Base-by-base conservation (phyloP, 2,329 filamentous ascomycete species). In the Metarhizium guizhouense region DNA sequence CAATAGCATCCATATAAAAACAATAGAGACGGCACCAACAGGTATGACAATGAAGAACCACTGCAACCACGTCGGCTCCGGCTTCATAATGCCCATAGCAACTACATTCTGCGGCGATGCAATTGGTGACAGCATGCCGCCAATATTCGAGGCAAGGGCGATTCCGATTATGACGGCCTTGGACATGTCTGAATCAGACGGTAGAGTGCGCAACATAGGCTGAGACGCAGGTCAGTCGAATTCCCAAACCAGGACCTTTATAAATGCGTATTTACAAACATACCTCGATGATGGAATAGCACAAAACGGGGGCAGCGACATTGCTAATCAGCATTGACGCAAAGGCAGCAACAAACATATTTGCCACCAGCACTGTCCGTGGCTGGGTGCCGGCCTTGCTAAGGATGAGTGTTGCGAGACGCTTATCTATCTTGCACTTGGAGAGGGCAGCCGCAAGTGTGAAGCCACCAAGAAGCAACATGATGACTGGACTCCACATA, bases 401-500 rank as follows among this genome's bases (percentile, higher is more conserved):
- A 38, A 99, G 80, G 32, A 99, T 89, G 65, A 97, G 90, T 1
- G 93, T 96, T 2, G 94, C 94, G 74, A 99, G 91, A 67, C 94
- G 87, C 73, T 97, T 96, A 58, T 96, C 94, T 65, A 99, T 97
- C 63, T 92, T 94, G 72, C 95, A 96, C 70, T 99, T 99, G 51
- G 91, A 96, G 55, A 99, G 74, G 0, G 94, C 95, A 0, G 94
- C 94, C 10, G 94, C 94, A 54, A 99, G 86, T 2, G 94, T 96
- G 67, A 99, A 99, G 36, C 94, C 94, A 62, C 94, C 94, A 0
- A 99, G 84, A 25, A 99, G 78, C 16, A 99, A 83, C 94, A 99
- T 97, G 63, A 99, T 99, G 55, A 99, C 94, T 0, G 94, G 93
- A 3, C 93, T 96, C 94, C 94, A 99, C 94, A 99, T 99, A 30